Conservation (phyloP, 495 filamentous ascomycete species). For the Neurospora sp. region DNA sequence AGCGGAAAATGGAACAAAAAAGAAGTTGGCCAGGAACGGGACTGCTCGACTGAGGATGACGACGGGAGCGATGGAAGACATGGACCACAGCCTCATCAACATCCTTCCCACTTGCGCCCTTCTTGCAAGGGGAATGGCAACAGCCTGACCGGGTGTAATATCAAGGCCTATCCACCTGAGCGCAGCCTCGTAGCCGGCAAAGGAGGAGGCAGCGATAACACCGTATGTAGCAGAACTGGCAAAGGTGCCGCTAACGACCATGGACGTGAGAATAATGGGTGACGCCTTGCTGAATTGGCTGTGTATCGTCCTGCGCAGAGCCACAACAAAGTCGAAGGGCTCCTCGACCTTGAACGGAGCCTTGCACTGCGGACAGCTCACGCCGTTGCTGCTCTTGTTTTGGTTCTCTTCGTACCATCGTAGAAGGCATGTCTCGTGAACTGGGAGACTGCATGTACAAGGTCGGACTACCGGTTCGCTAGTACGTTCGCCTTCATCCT, state of each 20-base stretch:
- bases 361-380: constrained; percentile 85
- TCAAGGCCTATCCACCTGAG: constrained; percentile 14
- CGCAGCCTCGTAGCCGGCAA: constrained; percentile 25
- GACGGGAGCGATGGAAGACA: constrained; percentile 30
- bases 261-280: constrained; percentile 47
- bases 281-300: constrained; percentile 45
- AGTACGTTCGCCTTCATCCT: constrained; percentile 56
- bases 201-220: constrained; percentile 19
- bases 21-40: constrained; percentile 18
- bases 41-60: constrained; percentile 27
- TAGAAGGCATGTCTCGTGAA: constrained; percentile 83
- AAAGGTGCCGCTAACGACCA: constrained; percentile 43
- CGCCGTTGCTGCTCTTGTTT: constrained; percentile 31
- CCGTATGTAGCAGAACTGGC: constrained; percentile 33
- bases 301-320: constrained; percentile 45
- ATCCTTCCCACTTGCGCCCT: background rate
- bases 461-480: constrained; percentile 72
- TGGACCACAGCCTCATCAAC: constrained; percentile 6
- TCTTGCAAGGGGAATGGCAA: background rate
- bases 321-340: constrained; percentile 57
- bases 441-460: constrained; percentile 79
- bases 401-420: constrained; percentile 86
- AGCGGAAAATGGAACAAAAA: constrained; percentile 24
- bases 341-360: constrained; percentile 63
- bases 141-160: background rate